Base-by-base conservation (phyloP, 2,329 filamentous ascomycete genomes). In the Geoglossum cookeanum region DNA sequence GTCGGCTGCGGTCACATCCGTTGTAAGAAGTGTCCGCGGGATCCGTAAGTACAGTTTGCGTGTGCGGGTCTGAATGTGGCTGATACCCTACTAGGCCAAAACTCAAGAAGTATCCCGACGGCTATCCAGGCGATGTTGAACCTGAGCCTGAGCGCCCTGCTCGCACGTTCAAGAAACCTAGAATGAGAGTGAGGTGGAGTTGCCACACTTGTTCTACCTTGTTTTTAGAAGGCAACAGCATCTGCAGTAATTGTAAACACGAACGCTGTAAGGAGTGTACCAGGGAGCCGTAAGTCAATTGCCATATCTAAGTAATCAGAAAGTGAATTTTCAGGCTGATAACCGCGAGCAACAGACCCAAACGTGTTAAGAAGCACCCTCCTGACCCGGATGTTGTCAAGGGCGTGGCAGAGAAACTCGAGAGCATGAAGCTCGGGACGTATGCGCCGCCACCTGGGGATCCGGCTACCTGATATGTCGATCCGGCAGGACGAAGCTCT, bases 21-120 rank as follows among this genome's bases (percentile, higher is more conserved):
- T 57, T 94, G 88, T 72, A 86, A 81, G 44, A 84, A 84, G 65
- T 94, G 88, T 68, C 87, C 86, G 32, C 76, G 87, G 63, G 82
- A 88, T 64, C 87, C 87, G 77, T 88, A 78, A 68, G 84, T 81
- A 39, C 33, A 32, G 17, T 17, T 57, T 35, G 15, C 33, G 27
- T 45, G 39, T 45, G 22, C n/a, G 9, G 29, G 30, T 1, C 27
- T n/a, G 27, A 48, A 15, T 48, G 7, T n/a, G 51, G 3, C 35
- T 22, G 27, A 42, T 29, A 30, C 55, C 39, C 3, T 45, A 37
- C 1, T 56, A 71, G 69, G 49, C 61, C 68, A 32, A 72, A 73
- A 59, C 63, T 65, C 4, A 57, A 70, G 42, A 74, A 73, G 62
- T 70, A 72, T 58, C 69, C 71, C 0, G 66, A 72, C 60, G 71